These are phyloP conservation scores for Dipteronia sinensis DNA, from an alignment of 345 rosid species.

Conservation along the genomic window DNA sequence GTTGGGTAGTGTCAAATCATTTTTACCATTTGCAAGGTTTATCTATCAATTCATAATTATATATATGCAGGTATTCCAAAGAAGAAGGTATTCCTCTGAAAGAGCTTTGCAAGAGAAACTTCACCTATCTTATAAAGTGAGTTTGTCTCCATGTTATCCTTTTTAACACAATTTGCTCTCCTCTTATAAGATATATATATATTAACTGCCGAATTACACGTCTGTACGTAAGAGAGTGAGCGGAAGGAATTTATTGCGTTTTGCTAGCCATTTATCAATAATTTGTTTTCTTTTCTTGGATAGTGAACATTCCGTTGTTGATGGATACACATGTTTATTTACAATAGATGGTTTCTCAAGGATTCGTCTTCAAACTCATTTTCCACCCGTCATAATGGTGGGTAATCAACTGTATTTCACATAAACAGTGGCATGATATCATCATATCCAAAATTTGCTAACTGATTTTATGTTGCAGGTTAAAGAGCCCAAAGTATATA, in stretches of 20 bases:
- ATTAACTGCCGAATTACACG: not conserved
- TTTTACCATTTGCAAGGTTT: not conserved
- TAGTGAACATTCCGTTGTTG: constrained; percentile 72
- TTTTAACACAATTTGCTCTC: not conserved
- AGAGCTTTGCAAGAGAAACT: constrained; percentile 59
- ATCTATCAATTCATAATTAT: not conserved
- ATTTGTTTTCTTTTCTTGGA: constrained; percentile 6
- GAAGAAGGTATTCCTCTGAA: constrained; percentile 71
- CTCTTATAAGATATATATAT: not conserved
- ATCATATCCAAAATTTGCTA: constrained; percentile 9
- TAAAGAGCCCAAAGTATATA: constrained; percentile 63
- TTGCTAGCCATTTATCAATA: not conserved
- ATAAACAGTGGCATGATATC: not conserved
- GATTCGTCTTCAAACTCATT: constrained; percentile 45
- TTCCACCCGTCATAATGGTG: constrained; percentile 75
- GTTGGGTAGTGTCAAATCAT: not conserved
- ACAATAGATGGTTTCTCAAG: constrained; percentile 63
- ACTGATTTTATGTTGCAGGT: constrained; percentile 47
- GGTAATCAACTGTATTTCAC: constrained; percentile 5
- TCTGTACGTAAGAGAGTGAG: not conserved
- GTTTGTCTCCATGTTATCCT: constrained; percentile 9
- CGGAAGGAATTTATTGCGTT: not conserved
- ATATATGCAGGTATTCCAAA: constrained; percentile 75
- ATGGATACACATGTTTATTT: constrained; percentile 76
- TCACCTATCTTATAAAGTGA: constrained; percentile 84